Evolutionary conservation across 768 basidiomycete genomes (phyloP).

Genomic region (Suillus subaureus): DNA sequence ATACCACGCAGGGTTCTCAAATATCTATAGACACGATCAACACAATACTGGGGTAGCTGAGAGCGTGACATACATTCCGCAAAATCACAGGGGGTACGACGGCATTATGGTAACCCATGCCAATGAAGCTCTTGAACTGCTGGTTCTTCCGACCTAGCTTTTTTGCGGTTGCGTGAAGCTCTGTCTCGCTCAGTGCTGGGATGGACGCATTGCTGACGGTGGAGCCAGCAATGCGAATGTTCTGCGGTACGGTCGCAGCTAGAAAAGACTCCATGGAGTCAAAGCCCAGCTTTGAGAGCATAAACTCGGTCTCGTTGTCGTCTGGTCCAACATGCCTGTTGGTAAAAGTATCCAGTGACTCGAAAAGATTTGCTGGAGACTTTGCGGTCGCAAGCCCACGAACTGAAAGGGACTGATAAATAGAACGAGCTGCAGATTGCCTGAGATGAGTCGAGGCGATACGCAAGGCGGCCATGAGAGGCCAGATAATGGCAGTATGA

Average conservation of each 20-base stretch:
- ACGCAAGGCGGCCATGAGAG: constrained; percentile 31
- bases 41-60: constrained; percentile 7
- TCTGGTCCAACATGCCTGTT: constrained; percentile 94
- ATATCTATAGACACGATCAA: constrained; percentile 49
- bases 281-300: constrained; percentile 87
- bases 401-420: constrained; percentile 27
- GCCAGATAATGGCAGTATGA: constrained; percentile 21
- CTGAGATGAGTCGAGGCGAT: constrained; percentile 27
- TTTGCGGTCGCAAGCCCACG: constrained; percentile 62
- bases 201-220: constrained; percentile 70
- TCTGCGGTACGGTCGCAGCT: constrained; percentile 74
- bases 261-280: constrained; percentile 89
- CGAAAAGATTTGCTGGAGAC: constrained; percentile 66
- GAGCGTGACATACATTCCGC: constrained; percentile 67
- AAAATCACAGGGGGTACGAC: constrained; percentile 95
- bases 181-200: constrained; percentile 80
- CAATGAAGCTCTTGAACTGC: constrained; percentile 90
- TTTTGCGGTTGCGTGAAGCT: constrained; percentile 76
- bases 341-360: constrained; percentile 86
- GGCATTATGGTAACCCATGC: constrained; percentile 96
- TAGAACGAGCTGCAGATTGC: constrained; percentile 18
- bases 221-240: constrained; percentile 70
- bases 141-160: constrained; percentile 79
- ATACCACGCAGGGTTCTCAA: constrained; percentile 98
- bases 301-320: constrained; percentile 71